Evolutionary conservation across 768 basidiomycete species (phyloP).

Genomic region (Kwoniella bestiolae): DNA sequence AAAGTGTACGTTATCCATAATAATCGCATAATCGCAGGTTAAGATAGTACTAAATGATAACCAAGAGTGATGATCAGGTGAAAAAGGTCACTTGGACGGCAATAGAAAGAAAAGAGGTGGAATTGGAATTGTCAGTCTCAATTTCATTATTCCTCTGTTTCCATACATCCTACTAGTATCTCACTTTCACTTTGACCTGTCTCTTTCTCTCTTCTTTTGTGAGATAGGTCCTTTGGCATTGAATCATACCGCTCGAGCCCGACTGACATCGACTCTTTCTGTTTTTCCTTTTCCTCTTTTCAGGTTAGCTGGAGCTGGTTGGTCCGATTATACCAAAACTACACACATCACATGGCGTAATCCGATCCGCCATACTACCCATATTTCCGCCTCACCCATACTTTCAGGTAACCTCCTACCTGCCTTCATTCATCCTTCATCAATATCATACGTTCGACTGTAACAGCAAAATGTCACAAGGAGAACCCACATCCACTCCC

Average conservation of each 20-base stretch:
- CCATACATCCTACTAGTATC: too few species aligned
- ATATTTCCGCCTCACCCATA: conserved; percentile 3
- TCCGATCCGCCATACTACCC: neutral
- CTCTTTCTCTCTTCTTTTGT: neutral
- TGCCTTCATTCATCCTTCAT: neutral
- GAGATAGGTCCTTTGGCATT: neutral
- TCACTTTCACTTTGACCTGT: too few species aligned
- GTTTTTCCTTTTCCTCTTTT: neutral
- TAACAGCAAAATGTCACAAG: conserved; percentile 2
- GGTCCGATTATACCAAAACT: neutral
- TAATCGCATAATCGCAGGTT: too few species aligned
- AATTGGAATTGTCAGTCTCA: too few species aligned
- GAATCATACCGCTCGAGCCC: neutral
- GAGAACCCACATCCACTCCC: neutral
- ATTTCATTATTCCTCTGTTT: too few species aligned
- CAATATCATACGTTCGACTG: neutral
- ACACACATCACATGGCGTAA: conserved; percentile 1
- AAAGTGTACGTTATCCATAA: neutral
- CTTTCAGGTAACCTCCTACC: neutral
- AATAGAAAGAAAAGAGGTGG: neutral
- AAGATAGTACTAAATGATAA: neutral
- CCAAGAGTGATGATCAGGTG: neutral
- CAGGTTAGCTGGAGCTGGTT: too few species aligned
- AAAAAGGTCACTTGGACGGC: neutral
- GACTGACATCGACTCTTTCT: neutral